phyloP scores from a whole-genome alignment of 805 yeast species.

The Nakazawaea ernobii region DNA sequence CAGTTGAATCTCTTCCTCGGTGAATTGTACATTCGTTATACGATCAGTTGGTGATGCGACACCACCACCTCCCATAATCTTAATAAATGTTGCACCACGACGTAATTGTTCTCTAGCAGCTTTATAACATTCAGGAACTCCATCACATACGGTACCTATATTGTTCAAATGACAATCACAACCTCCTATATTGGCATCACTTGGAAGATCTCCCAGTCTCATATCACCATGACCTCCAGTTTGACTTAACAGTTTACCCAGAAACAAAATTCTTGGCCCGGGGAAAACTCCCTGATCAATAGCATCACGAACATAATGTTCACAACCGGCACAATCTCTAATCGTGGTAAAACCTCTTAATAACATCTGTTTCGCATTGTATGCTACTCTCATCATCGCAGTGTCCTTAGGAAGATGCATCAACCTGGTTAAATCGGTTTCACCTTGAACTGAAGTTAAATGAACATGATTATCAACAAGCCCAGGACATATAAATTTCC shows the following conservation, averaged over 20 bases:
- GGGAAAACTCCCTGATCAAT: conserved; percentile 21
- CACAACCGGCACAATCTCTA: conserved; percentile 23
- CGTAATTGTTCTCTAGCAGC: conserved; percentile 22
- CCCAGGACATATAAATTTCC: conserved; percentile 22
- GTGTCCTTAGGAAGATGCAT: conserved; percentile 17
- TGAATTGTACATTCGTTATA: conserved; percentile 20
- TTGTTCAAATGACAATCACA: conserved; percentile 20
- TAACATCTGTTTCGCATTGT: conserved; percentile 16
- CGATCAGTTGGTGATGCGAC: conserved; percentile 25
- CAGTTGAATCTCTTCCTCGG: conserved; percentile 21
- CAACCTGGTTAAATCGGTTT: conserved; percentile 15
- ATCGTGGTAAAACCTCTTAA: conserved; percentile 21
- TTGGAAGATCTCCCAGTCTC: conserved; percentile 18
- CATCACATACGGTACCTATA: conserved; percentile 22
- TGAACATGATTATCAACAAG: conserved; percentile 24
- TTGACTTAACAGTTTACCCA: conserved; percentile 22
- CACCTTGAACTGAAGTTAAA: conserved; percentile 20
- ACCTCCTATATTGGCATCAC: conserved; percentile 17
- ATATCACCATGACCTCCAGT: conserved; percentile 26
- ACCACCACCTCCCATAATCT: conserved; percentile 26
- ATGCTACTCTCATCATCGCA: conserved; percentile 19
- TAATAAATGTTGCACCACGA: conserved; percentile 22
- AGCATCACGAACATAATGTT: conserved; percentile 17
- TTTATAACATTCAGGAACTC: conserved; percentile 20
- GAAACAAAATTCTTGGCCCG: conserved; percentile 21